phyloP scores from a whole-genome alignment of 1,284 basidiomycete genomes.

The Limonomyces culmigenus region DNA sequence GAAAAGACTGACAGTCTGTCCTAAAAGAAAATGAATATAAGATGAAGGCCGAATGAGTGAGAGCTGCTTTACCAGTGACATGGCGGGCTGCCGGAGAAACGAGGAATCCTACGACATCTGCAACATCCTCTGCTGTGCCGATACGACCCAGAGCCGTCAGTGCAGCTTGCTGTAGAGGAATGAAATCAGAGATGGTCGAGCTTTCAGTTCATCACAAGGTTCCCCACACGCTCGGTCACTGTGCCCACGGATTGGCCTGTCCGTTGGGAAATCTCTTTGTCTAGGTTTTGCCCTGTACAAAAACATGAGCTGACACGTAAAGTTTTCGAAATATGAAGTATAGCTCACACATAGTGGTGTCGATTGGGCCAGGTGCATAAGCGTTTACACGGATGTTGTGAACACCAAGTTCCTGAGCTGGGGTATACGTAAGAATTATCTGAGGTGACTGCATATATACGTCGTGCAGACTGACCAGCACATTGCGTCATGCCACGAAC shows the following conservation, averaged over 20 bases:
- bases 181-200: not conserved
- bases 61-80: slow-evolving; percentile 6
- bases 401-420: slow-evolving; percentile 16
- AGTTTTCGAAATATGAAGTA: not conserved
- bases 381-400: slow-evolving; percentile 22
- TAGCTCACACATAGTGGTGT: slow-evolving; percentile 13
- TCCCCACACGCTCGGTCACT: not conserved
- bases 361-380: slow-evolving; percentile 18
- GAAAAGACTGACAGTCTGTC: too few relatives aligned
- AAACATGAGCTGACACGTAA: not conserved
- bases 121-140: slow-evolving; percentile 8
- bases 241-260: not conserved
- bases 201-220: not conserved
- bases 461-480: slow-evolving; percentile 12
- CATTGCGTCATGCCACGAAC: slow-evolving; percentile 17
- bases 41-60: too few relatives aligned
- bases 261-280: not conserved
- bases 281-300: not conserved
- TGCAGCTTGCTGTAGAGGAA: slow-evolving; percentile 4
- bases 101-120: slow-evolving; percentile 10
- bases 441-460: not conserved
- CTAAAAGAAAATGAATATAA: too few relatives aligned
- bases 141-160: slow-evolving; percentile 6
- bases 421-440: slow-evolving; percentile 1
- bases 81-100: slow-evolving; percentile 8